These are phyloP conservation scores for Dioscorea cayenensis DNA, from an alignment of 116 monocot species.

Conservation along the genomic window DNA sequence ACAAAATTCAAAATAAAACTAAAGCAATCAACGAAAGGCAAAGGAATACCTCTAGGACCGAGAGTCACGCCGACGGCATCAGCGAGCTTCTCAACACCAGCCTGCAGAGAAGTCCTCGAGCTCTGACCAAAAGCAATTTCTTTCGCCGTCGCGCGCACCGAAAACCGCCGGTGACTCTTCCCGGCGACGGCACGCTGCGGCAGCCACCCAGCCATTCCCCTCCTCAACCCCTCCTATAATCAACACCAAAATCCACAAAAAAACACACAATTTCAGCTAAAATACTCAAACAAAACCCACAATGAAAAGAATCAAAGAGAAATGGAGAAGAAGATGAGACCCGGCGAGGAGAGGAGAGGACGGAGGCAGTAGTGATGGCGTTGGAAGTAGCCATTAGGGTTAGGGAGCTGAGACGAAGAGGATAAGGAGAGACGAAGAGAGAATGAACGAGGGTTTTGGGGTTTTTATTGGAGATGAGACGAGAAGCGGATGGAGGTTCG, in stretches of 20 bases:
- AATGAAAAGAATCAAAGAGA: not conserved
- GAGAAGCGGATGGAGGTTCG: no score
- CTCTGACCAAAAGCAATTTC: conserved; percentile 85
- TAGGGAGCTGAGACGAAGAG: not conserved
- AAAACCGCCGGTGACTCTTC: conserved; percentile 8
- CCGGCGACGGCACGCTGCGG: not conserved
- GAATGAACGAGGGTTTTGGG: no score
- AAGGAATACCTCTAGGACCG: conserved; percentile 75
- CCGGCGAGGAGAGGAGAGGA: conserved; percentile 21
- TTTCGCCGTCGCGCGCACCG: conserved; percentile 58
- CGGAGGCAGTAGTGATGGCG: conserved; percentile 41
- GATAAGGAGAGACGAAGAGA: not conserved
- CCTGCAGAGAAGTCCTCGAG: conserved; percentile 61
- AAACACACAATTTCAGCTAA: not conserved
- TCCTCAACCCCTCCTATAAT: not conserved
- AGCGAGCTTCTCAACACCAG: conserved; percentile 92
- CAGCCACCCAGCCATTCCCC: not conserved
- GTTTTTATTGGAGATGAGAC: no score
- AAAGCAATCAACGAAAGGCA: not conserved
- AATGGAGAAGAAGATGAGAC: not conserved
- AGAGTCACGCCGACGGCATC: conserved; percentile 92
- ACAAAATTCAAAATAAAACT: not conserved
- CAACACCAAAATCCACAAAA: not conserved
- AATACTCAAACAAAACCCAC: not conserved
- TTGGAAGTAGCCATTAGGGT: conserved; percentile 34